Evolutionary conservation across 2,329 filamentous ascomycete species (phyloP).

Genomic region (Fusarium sororula): DNA sequence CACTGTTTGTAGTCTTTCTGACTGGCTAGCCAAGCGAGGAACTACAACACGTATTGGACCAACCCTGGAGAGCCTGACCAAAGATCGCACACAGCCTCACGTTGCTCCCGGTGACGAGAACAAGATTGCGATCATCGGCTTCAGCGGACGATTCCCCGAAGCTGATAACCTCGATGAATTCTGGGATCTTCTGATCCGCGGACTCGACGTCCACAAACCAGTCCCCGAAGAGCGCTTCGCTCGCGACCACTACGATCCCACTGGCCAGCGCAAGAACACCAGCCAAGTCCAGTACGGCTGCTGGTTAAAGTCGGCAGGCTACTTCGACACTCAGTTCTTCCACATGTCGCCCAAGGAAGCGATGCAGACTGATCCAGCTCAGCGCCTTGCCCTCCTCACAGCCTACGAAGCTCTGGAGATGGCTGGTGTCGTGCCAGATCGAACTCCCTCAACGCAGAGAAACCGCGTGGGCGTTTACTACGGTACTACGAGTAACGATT

Average conservation of each 20-base stretch:
- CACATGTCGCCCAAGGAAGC: constrained; percentile 85
- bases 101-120: background rate
- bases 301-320: constrained; percentile 73
- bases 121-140: constrained; percentile 84
- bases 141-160: constrained; percentile 55
- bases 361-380: constrained; percentile 78
- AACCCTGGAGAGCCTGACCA: background rate
- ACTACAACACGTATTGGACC: background rate
- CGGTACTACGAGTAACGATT: constrained; percentile 79
- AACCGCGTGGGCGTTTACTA: constrained; percentile 76
- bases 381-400: constrained; percentile 76
- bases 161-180: constrained; percentile 54
- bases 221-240: constrained; percentile 75
- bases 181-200: constrained; percentile 74
- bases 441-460: constrained; percentile 70
- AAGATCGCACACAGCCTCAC: background rate
- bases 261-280: constrained; percentile 74
- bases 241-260: constrained; percentile 69
- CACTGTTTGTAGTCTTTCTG: background rate
- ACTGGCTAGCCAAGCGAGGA: background rate
- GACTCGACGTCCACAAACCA: constrained; percentile 71
- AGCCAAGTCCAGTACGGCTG: constrained; percentile 76
- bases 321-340: constrained; percentile 83
- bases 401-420: constrained; percentile 84
- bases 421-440: constrained; percentile 73